Percentiles rank a stretch among this genome's conserved stretches.
Evolutionary conservation across 176 grass and related monocot genomes (phyloP).

Genomic region (Triticum turgidum): DNA sequence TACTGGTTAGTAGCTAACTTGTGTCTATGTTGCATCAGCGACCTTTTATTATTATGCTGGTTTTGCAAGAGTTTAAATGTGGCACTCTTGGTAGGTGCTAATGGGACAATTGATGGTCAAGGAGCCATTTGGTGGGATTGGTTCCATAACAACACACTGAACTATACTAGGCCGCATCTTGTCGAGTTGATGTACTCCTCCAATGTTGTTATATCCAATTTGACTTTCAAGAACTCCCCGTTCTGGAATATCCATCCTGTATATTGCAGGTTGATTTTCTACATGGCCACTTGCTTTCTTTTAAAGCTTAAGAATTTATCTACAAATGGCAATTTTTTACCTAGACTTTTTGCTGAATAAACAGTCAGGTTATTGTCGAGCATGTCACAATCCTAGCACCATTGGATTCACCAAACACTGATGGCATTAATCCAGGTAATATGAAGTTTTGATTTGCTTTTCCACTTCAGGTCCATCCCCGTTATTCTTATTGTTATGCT

Average conservation of each 20-base stretch:
- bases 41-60: constrained; percentile 14
- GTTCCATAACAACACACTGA: constrained; percentile 64
- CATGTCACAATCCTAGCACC: constrained; percentile 86
- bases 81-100: constrained; percentile 53
- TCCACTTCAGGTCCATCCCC: background rate
- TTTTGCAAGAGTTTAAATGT: constrained; percentile 7
- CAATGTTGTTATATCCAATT: constrained; percentile 85
- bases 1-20: constrained; percentile 50
- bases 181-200: constrained; percentile 85
- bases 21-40: background rate
- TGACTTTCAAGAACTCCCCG: constrained; percentile 86
- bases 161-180: constrained; percentile 91
- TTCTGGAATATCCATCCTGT: constrained; percentile 98
- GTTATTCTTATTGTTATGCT: background rate
- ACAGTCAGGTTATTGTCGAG: constrained; percentile 87
- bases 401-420: constrained; percentile 82
- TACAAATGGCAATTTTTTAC: constrained; percentile 38
- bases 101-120: constrained; percentile 95
- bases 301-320: constrained; percentile 47
- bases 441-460: background rate
- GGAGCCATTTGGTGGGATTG: constrained; percentile 86
- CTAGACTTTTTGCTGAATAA: constrained; percentile 60
- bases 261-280: constrained; percentile 79
- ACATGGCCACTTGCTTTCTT: constrained; percentile 32
- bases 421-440: constrained; percentile 89